Base-by-base conservation (phyloP, 306 rosid species). In the Pyrus bretschneideri region DNA sequence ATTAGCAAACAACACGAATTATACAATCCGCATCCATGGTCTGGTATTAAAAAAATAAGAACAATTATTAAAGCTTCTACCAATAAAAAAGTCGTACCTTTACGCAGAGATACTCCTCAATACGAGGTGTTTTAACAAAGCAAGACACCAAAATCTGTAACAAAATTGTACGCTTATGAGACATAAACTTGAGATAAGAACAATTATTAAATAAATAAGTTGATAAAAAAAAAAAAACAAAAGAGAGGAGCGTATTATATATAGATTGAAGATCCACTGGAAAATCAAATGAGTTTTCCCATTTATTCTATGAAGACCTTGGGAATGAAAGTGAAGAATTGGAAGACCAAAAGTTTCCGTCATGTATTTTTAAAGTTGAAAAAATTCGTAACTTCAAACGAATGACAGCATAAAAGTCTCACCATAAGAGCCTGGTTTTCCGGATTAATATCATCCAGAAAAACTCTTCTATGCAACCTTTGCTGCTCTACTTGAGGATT, bases 401-500 rank as follows among this genome's bases (percentile, higher is more conserved):
- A 52, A 27, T 30, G 76, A 71, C 73, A 74, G 27, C 63, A 66
- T 57, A 78, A n/a, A 61, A 72, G 77, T 69, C 80, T 46, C 76
- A 90, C 99, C 93, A 70, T 87, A 61, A 96, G 99, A 79, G 96
- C 93, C 84, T 92, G 98, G 78, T 89, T 96, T 83, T 96, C 99
- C 45, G 94, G 80, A 91, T 88, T 63, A 70, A 96, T 70, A 70
- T 76, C 23, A 63, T 96, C 99, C 77, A 96, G 82, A 81, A 96
- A 96, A 60, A 96, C 92, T 88, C 99, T 89, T 77, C 99, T 88
- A 81, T 96, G 99, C 91, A 96, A 89, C 86, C 80, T 92, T 81
- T 96, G 99, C 86, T 96, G 99, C 88, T 96, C 99, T 31, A 96
- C 98, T 87, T 91, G 98, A 83, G 98, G 90, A 82, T 91, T 96